Percentiles rank a stretch among this genome's conserved stretches.
Evolutionary conservation across 345 rosid genomes (phyloP).

Genomic region (Rhizophora apiculata): DNA sequence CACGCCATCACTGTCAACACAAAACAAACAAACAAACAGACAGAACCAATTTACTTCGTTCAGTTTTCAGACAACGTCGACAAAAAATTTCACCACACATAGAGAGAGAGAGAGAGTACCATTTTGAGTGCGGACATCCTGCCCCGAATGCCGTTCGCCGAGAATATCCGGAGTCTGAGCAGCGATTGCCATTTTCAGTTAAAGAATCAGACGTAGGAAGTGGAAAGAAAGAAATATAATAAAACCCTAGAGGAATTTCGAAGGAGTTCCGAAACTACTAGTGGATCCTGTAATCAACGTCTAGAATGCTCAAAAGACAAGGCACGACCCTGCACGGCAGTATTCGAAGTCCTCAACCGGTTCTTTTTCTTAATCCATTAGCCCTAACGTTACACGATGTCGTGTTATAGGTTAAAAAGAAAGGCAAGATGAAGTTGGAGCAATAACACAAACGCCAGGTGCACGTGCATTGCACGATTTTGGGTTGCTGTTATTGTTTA

Average conservation of each 20-base stretch:
- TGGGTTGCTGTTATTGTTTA: too few relatives aligned
- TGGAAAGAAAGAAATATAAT: neutral
- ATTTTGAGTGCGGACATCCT: constrained; percentile 95
- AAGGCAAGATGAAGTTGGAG: too few relatives aligned
- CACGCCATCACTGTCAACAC: constrained; percentile 67
- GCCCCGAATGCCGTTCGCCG: constrained; percentile 92
- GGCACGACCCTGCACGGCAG: too few relatives aligned
- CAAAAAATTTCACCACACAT: neutral
- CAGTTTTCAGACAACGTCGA: neutral
- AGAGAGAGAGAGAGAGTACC: constrained; percentile 37
- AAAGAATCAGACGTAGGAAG: neutral
- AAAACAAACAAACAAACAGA: neutral
- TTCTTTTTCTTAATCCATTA: too few relatives aligned
- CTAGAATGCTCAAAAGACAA: neutral
- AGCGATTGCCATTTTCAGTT: constrained; percentile 48
- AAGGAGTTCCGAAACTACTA: neutral
- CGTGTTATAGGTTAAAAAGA: too few relatives aligned
- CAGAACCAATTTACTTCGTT: neutral
- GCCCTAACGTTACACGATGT: too few relatives aligned
- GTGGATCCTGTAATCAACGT: neutral
- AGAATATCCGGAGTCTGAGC: constrained; percentile 73
- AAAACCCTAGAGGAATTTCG: constrained; percentile 19
- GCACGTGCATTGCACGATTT: too few relatives aligned
- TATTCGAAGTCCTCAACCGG: too few relatives aligned
- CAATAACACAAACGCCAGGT: too few relatives aligned